Base-by-base conservation (phyloP, 352 stramenopile species). In the Pythium scleroteichum region DNA sequence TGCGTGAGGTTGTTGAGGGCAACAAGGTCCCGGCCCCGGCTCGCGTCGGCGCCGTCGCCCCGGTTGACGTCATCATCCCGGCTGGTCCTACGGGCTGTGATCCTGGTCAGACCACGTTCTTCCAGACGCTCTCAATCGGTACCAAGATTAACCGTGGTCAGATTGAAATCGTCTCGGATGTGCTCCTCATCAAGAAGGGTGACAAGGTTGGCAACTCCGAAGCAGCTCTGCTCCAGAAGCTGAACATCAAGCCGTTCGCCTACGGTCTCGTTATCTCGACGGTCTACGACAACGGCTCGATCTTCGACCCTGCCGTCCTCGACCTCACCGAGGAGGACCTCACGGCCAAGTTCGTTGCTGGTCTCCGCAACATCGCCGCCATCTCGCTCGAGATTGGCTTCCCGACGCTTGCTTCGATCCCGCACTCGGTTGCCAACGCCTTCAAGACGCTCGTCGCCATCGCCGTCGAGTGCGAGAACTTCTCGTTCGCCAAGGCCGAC, bases 101-200 rank as follows among this genome's bases (percentile, higher is more conserved):
- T 90, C 98, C 98, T 59, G 97, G 97, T 87, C 97, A 99, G 83
- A 99, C 98, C 33, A 96, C 92, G 27, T 99, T 99, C 82, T 99
- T 99, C 96, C 98, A 99, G 81, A 98, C 97, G 40, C 87, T 99
- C 62, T 83, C 91, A 71, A 99, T 99, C 74, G 88, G 94, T 66
- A 99, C 98, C 71, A 99, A 99, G 93, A 99, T 99, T 97, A 91
- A 97, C 66, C 97, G 97, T 75, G 97, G 96, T 91, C 97, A 99
- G 81, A 99, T 99, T 95, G 98, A 99, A 79, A 99, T 99, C 80
- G 96, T 97, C 42, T 91, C 90, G 53, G 92, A 98, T 69, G 96
- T 99, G 56, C 72, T 98, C 44, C 79, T 99, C 29, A 97, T 98
- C 65, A 84, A 85, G 56, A 92, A 90, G 72, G 97, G 97, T 59